These are phyloP conservation scores for Neohortaea acidophila DNA, from an alignment of 495 filamentous ascomycete genomes.

Conservation along the genomic window DNA sequence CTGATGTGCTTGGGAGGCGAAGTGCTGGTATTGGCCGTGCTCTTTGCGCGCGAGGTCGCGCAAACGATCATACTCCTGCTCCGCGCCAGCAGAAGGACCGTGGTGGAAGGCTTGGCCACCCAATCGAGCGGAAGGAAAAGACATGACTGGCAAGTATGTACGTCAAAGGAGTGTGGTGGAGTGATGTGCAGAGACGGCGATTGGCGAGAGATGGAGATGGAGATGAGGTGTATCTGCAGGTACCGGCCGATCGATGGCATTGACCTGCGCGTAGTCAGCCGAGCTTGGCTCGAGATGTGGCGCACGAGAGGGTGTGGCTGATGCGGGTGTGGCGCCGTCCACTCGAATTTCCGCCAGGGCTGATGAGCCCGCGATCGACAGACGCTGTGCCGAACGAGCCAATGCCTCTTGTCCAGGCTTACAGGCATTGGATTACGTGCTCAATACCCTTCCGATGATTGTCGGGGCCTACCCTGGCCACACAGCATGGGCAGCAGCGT, in stretches of 20 bases:
- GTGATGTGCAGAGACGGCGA: not conserved
- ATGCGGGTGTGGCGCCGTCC: too few relatives aligned
- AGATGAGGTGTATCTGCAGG: not conserved
- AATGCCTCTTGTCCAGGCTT: too few relatives aligned
- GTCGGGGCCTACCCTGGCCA: too few relatives aligned
- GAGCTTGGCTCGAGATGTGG: not conserved
- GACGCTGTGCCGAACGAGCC: not conserved
- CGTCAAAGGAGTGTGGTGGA: not conserved
- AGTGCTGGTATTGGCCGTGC: constrained; percentile 54
- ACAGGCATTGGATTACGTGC: too few relatives aligned
- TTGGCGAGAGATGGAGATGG: not conserved
- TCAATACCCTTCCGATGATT: too few relatives aligned
- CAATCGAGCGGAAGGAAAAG: constrained; percentile 1
- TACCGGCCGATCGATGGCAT: too few relatives aligned
- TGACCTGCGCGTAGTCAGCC: not conserved
- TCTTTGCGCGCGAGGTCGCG: constrained; percentile 69
- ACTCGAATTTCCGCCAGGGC: not conserved
- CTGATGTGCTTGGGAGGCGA: constrained; percentile 46
- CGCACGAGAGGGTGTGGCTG: not conserved
- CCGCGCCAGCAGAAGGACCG: constrained; percentile 44
- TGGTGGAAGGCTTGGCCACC: constrained; percentile 65
- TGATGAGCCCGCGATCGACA: not conserved
- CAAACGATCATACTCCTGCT: constrained; percentile 84
- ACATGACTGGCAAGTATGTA: not conserved
- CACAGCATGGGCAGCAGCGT: too few relatives aligned